These are phyloP conservation scores for Botryosphaeria dothidea DNA, from an alignment of 2,329 filamentous ascomycete species.

Conservation along the genomic window DNA sequence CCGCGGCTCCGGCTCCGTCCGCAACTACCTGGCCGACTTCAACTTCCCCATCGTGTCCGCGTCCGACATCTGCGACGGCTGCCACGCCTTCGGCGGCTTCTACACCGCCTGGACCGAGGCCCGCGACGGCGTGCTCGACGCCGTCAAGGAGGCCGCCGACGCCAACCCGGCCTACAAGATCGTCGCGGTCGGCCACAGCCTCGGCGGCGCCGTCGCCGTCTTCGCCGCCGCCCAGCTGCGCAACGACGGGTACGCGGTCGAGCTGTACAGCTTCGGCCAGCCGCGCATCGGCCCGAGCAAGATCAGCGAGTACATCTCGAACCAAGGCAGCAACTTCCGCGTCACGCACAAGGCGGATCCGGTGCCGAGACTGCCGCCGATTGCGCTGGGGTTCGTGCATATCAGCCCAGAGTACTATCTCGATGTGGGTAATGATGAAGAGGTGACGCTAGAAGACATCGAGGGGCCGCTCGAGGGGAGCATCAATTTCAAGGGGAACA, in stretches of 20 bases:
- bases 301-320: slow-evolving; percentile 56
- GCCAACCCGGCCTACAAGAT: slow-evolving; percentile 56
- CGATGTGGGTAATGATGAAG: slow-evolving; percentile 27
- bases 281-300: slow-evolving; percentile 64
- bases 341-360: slow-evolving; percentile 69
- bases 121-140: slow-evolving; percentile 41
- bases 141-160: slow-evolving; percentile 46
- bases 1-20: slow-evolving; percentile 59
- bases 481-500: slow-evolving; percentile 32
- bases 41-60: slow-evolving; percentile 42
- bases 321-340: slow-evolving; percentile 59
- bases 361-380: slow-evolving; percentile 66
- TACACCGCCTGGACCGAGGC: slow-evolving; percentile 60
- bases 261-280: slow-evolving; percentile 68
- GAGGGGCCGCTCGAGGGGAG: slow-evolving; percentile 24
- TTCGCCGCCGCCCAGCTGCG: slow-evolving; percentile 61
- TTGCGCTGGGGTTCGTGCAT: slow-evolving; percentile 62
- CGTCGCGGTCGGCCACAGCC: slow-evolving; percentile 66
- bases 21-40: slow-evolving; percentile 63
- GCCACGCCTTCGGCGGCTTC: slow-evolving; percentile 61
- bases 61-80: slow-evolving; percentile 47
- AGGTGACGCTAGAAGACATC: slow-evolving; percentile 27
- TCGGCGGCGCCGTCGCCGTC: slow-evolving; percentile 66
- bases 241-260: slow-evolving; percentile 46
- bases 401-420: slow-evolving; percentile 68